A percentile compares a stretch with the other conserved stretches of the same genome.
These are phyloP conservation scores for Aethionema arabicum DNA, from an alignment of 345 rosid genomes.

Conservation along the genomic window DNA sequence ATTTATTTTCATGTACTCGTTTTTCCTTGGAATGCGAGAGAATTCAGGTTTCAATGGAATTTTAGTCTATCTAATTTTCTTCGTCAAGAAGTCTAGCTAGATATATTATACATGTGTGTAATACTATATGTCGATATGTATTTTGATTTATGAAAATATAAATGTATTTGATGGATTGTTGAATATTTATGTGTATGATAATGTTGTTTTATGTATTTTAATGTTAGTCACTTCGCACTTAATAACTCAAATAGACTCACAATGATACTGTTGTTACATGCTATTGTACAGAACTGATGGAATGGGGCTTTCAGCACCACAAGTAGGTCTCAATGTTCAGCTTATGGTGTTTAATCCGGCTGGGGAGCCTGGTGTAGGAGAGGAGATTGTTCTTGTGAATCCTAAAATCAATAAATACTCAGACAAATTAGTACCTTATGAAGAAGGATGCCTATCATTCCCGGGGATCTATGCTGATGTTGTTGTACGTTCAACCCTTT, in stretches of 20 bases:
- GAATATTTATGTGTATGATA: background rate
- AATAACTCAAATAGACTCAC: conserved; percentile 4
- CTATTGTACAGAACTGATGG: conserved; percentile 82
- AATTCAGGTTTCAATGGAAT: background rate
- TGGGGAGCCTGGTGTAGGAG: conserved; percentile 76
- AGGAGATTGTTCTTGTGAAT: conserved; percentile 87
- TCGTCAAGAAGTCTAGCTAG: background rate
- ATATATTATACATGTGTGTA: background rate
- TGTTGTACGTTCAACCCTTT: conserved; percentile 44
- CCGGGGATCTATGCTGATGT: conserved; percentile 89
- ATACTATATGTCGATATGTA: background rate
- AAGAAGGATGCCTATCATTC: conserved; percentile 93
- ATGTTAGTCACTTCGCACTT: conserved; percentile 3
- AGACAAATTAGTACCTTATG: conserved; percentile 55
- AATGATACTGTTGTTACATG: conserved; percentile 35
- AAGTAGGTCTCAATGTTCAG: conserved; percentile 83
- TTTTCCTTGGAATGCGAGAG: background rate
- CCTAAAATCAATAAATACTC: conserved; percentile 73
- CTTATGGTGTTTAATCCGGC: conserved; percentile 92
- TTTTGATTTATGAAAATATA: background rate
- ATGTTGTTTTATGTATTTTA: background rate
- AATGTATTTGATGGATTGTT: background rate
- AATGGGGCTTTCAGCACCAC: conserved; percentile 93
- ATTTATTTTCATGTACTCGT: background rate
- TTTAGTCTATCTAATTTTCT: too few species aligned